Percentiles rank a stretch among this genome's conserved stretches.
Conservation (phyloP, 1,284 basidiomycete species). For the Salmacisia buchloeana region DNA sequence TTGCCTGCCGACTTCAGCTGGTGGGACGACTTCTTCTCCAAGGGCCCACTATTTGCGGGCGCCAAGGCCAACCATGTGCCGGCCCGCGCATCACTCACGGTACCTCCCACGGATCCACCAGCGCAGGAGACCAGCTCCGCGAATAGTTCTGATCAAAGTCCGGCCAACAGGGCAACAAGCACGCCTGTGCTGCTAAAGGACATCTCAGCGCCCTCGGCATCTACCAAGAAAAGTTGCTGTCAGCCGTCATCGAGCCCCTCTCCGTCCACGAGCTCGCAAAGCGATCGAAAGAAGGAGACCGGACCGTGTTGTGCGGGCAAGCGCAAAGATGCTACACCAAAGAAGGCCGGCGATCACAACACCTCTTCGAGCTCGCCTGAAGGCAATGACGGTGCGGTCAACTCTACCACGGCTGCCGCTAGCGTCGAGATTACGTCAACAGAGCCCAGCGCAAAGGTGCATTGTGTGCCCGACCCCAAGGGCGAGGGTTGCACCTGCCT, state of each 20-base stretch:
- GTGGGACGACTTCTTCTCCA: slow-evolving; percentile 30
- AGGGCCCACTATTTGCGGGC: background rate
- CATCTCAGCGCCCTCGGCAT: background rate
- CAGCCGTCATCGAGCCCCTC: background rate
- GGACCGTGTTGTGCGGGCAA: too few relatives aligned
- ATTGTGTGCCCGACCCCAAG: slow-evolving; percentile 46
- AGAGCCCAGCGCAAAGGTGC: slow-evolving; percentile 38
- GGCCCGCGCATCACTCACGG: background rate
- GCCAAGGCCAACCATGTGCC: background rate
- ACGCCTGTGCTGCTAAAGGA: background rate
- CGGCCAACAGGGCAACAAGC: background rate
- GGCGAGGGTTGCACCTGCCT: slow-evolving; percentile 47
- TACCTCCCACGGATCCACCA: background rate
- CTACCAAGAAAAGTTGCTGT: background rate
- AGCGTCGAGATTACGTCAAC: too few relatives aligned
- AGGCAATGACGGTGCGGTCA: too few relatives aligned
- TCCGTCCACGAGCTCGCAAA: too few relatives aligned
- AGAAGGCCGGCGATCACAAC: too few relatives aligned
- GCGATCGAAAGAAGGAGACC: background rate
- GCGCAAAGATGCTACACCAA: too few relatives aligned
- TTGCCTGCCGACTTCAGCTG: slow-evolving; percentile 48
- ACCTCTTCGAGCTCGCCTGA: too few relatives aligned
- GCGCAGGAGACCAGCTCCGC: background rate
- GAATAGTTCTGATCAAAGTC: too few relatives aligned
- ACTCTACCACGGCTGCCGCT: background rate